These are phyloP conservation scores for Lepiota brunneoincarnata DNA, from an alignment of 768 basidiomycete genomes.

Conservation along the genomic window DNA sequence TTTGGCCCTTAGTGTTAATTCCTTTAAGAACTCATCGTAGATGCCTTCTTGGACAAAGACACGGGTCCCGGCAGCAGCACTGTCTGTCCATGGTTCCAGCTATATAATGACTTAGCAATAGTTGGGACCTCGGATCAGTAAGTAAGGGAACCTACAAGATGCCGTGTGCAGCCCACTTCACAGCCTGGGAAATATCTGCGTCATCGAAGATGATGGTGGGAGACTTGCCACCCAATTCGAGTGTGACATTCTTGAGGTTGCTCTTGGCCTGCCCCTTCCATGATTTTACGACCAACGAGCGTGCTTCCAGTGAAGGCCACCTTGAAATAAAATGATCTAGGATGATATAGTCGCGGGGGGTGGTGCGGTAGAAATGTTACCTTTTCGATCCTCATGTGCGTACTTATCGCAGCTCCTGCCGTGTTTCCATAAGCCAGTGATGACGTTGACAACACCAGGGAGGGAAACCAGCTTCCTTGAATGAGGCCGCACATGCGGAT, in stretches of 20 bases:
- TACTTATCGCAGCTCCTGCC: slow-evolving; percentile 66
- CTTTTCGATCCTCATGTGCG: slow-evolving; percentile 72
- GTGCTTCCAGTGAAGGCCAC: slow-evolving; percentile 89
- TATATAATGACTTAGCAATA: slow-evolving; percentile 23
- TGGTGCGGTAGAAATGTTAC: slow-evolving; percentile 56
- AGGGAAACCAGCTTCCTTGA: slow-evolving; percentile 74
- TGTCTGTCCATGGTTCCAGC: slow-evolving; percentile 71
- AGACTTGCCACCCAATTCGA: slow-evolving; percentile 81
- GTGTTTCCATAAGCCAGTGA: slow-evolving; percentile 71
- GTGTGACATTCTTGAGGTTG: slow-evolving; percentile 82
- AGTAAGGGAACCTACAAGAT: slow-evolving; percentile 55
- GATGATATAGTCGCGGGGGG: slow-evolving; percentile 45
- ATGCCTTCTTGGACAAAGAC: slow-evolving; percentile 79
- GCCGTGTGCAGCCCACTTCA: slow-evolving; percentile 69
- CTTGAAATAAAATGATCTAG: background rate
- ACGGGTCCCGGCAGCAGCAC: slow-evolving; percentile 83
- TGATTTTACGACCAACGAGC: slow-evolving; percentile 71
- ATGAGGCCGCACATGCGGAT: slow-evolving; percentile 55
- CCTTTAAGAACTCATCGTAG: slow-evolving; percentile 74
- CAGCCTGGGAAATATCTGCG: slow-evolving; percentile 68
- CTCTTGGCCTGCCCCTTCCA: slow-evolving; percentile 77
- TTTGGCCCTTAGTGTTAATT: slow-evolving; percentile 55
- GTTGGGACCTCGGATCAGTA: background rate
- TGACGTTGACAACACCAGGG: slow-evolving; percentile 75
- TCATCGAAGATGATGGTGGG: slow-evolving; percentile 73